Evolutionary conservation across 768 basidiomycete genomes (phyloP), one percentile per base, ranked within the genome.

Genomic region (Amanita fuliginea): DNA sequence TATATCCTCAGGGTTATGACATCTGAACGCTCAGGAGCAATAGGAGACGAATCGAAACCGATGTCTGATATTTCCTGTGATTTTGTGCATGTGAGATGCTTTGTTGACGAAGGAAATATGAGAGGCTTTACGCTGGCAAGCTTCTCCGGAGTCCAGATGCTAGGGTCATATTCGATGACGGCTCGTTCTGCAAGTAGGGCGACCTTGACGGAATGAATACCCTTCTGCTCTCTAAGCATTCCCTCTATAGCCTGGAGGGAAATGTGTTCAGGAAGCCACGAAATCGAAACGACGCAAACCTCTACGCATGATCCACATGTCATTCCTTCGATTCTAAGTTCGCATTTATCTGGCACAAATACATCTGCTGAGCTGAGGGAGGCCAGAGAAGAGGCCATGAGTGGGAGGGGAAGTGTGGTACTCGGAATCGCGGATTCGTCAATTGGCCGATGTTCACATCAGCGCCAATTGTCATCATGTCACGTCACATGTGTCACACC

Each of bases 111-210:
- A 21, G 2, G 19, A 35, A 1, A 19, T 9, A 18, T 14, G 40
- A 4, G 22, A 42, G 16, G 69, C 83, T 51, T n/a, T 55, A 90
- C 89, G 46, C 69, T 75, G 30, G 90, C 71, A 47, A 99, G 76
- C 62, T 86, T 91, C 42, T 82, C 86, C 7, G 78, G 66, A 30
- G 73, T 77, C 96, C 96, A 99, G n/a, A 68, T 60, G 0, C 68
- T 59, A 1, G 88, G 80, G 57, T 98, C 92, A 58, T 86, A 99
- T 62, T 95, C 92, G 55, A 99, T 70, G 41, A 90, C 76, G 3
- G 83, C 95, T 11, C 95, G 82, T 64, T 99, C 95, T 10, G 96
- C 91, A 21, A 99, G 76, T n/a, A 99, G 75, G 19, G 94, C 94
- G n/a, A 99, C 93, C 61, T 92, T 91, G 53, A 96, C 68, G 9